A percentile compares a stretch with the other conserved stretches of the same genome.
These are phyloP conservation scores for Helotiales sp. DNA, from an alignment of 2,329 filamentous ascomycete species.

Conservation along the genomic window DNA sequence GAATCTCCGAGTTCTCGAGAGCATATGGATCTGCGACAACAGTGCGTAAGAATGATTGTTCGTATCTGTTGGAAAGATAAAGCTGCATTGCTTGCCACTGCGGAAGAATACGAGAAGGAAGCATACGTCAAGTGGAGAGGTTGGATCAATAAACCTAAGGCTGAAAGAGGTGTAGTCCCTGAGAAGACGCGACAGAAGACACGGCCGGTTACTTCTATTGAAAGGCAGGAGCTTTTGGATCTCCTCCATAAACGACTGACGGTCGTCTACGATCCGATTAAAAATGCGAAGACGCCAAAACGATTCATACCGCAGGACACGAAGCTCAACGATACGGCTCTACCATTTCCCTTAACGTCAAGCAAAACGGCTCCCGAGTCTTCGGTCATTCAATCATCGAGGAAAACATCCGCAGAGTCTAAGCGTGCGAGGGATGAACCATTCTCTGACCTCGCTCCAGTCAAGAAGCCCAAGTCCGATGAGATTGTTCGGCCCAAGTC, in stretches of 20 bases:
- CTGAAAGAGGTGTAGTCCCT: constrained; percentile 22
- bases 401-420: not conserved
- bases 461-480: not conserved
- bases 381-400: too few relatives aligned
- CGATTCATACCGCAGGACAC: not conserved
- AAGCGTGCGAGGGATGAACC: not conserved
- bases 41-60: not conserved
- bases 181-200: constrained; percentile 10
- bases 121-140: constrained; percentile 13
- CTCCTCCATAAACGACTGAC: not conserved
- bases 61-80: not conserved
- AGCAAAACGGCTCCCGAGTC: not conserved
- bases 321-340: not conserved
- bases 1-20: not conserved
- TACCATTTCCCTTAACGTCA: not conserved
- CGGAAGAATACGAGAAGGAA: constrained; percentile 7
- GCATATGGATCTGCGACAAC: not conserved
- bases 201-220: constrained; percentile 6
- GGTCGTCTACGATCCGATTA: not conserved
- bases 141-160: constrained; percentile 23
- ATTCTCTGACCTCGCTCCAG: not conserved
- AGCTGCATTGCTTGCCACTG: not conserved
- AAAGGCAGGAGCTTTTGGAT: constrained; percentile 11
- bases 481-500: not conserved
- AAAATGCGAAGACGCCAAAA: not conserved